phyloP scores from a whole-genome alignment of 371 early-diverging fungal species.

The Amoeboradix gromovi region DNA sequence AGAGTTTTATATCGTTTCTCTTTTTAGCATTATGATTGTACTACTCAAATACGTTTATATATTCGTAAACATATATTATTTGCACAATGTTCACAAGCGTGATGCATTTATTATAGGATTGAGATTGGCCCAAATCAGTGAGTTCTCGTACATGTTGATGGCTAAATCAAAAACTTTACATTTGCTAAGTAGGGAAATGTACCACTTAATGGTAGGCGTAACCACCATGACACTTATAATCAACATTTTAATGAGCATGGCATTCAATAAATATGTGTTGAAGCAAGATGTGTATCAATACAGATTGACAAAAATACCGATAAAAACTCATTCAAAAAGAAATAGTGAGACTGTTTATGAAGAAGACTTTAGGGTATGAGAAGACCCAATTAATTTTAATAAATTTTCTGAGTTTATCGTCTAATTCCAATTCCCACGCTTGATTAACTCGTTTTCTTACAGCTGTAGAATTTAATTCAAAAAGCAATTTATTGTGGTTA shows the following conservation, averaged over 20 bases:
- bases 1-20: conserved; percentile 18
- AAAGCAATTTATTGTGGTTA: too few species aligned
- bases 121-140: conserved; percentile 26
- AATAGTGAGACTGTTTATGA: background rate
- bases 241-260: conserved; percentile 19
- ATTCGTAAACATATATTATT: conserved; percentile 8
- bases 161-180: conserved; percentile 19
- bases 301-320: background rate
- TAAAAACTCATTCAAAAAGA: background rate
- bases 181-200: conserved; percentile 14
- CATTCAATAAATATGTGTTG: background rate
- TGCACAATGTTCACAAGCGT: conserved; percentile 13
- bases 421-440: too few species aligned
- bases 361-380: background rate
- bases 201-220: conserved; percentile 21
- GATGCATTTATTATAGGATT: conserved; percentile 18
- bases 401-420: too few species aligned
- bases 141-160: conserved; percentile 28
- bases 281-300: background rate
- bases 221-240: conserved; percentile 22
- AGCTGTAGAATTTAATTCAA: too few species aligned
- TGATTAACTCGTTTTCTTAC: too few species aligned
- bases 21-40: conserved; percentile 16
- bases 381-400: too few species aligned
- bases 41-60: conserved; percentile 21